Evolutionary conservation across 1,284 basidiomycete species (phyloP), one percentile per base, ranked within the genome.

Genomic region (Retiboletus flavoniger): DNA sequence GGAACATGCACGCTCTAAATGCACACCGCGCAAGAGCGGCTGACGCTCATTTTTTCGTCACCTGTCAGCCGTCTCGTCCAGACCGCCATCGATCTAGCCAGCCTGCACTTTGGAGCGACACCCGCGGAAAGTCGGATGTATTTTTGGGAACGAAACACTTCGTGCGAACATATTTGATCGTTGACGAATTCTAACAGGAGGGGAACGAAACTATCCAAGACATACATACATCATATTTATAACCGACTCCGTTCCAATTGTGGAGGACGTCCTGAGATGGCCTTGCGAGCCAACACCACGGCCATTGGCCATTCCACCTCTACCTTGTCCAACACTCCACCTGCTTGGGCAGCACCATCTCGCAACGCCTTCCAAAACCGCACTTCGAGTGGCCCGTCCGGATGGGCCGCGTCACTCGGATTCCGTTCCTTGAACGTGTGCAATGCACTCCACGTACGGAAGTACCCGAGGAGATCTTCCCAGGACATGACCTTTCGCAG

Each of bases 231-330:
- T 21, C 24, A 24, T 14, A 7, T 3, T 7, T 9, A 40, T 40
- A 11, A 21, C 11, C 14, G 39, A 21, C 24, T 26, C 19, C 24
- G n/a, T 19, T 43, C 26, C 9, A n/a, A 28, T 11, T 13, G 16
- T 28, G n/a, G 41, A 26, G n/a, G 41, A 43, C 41, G 43, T 19
- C 42, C n/a, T 17, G n/a, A 44, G n/a, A 13, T 14, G 21, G 44
- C 53, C 58, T 70, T 75, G 61, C 74, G 76, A 24, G 76, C 82
- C 58, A 90, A 72, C 28, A 91, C 67, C 56, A 91, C 60, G 11
- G 85, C 86, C 50, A 91, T 63, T 3, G 88, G 87, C 87, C 87
- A 92, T 62, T 87, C 89, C 4, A 91, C 77, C 32, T 78, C 77
- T 3, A 91, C 68, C 34, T 72, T 65, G 46, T 83, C 81, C 31